Percentiles rank a stretch among this genome's conserved stretches.
These are phyloP conservation scores for Clathrospora elynae DNA, from an alignment of 2,329 filamentous ascomycete species.

Conservation along the genomic window DNA sequence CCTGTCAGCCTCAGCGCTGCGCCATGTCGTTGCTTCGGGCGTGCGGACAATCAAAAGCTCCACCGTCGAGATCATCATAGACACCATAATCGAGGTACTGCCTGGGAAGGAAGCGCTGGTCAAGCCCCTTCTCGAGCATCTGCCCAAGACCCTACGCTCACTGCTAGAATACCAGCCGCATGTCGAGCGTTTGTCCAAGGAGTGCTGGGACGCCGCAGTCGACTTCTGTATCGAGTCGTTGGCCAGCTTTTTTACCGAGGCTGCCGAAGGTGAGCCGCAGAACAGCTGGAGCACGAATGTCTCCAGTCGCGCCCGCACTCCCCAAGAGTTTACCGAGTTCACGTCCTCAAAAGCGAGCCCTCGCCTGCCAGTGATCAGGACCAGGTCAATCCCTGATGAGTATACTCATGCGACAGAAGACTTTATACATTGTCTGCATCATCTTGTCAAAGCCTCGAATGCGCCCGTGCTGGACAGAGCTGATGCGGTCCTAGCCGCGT, in stretches of 20 bases:
- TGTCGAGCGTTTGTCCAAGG: conserved; percentile 74
- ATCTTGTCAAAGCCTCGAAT: conserved; percentile 68
- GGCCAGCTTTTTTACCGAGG: conserved; percentile 30
- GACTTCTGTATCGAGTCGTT: conserved; percentile 74
- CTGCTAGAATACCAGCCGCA: conserved; percentile 76
- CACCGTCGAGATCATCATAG: conserved; percentile 76
- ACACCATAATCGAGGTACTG: conserved; percentile 80
- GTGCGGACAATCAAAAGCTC: conserved; percentile 71
- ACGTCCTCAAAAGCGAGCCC: conserved; percentile 32
- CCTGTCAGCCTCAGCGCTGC: conserved; percentile 72
- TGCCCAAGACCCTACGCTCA: conserved; percentile 74
- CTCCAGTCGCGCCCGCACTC: conserved; percentile 41
- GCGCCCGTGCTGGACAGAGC: conserved; percentile 66
- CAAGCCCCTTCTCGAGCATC: conserved; percentile 73
- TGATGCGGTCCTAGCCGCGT: conserved; percentile 60
- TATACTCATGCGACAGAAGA: conserved; percentile 39
- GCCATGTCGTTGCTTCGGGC: conserved; percentile 72
- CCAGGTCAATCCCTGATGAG: conserved; percentile 28
- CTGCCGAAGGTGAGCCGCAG: conserved; percentile 27
- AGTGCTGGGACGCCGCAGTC: conserved; percentile 71
- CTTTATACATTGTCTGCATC: conserved; percentile 66
- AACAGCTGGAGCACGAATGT: conserved; percentile 39
- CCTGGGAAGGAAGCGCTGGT: conserved; percentile 67
- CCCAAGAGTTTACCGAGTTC: conserved; percentile 36
- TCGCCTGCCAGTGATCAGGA: conserved; percentile 26